These are phyloP conservation scores for Cochlearia excelsa DNA, from an alignment of 345 rosid genomes.

Conservation along the genomic window DNA sequence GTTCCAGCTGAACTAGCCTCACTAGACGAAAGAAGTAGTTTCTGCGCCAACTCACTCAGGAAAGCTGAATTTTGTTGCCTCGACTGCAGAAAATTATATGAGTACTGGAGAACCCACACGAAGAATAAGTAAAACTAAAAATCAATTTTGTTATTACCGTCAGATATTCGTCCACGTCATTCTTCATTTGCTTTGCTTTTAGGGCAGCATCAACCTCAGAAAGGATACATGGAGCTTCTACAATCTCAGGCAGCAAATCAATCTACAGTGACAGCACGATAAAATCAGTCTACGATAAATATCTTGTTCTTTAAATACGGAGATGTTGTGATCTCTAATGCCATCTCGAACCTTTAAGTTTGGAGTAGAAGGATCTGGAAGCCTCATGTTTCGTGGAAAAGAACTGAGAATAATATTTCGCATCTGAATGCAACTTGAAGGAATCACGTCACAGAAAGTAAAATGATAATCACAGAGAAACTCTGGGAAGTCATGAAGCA, in stretches of 20 bases:
- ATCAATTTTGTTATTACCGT: constrained; percentile 46
- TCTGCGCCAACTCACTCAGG: constrained; percentile 78
- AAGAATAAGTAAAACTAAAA: neutral
- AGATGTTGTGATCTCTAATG: constrained; percentile 17
- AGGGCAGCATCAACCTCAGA: constrained; percentile 93
- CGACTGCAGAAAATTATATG: constrained; percentile 43
- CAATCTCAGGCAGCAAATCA: constrained; percentile 90
- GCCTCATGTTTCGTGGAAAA: constrained; percentile 94
- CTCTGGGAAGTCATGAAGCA: constrained; percentile 97
- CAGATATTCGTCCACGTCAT: constrained; percentile 90
- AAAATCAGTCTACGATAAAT: constrained; percentile 15
- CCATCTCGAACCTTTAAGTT: constrained; percentile 88
- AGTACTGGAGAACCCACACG: constrained; percentile 5
- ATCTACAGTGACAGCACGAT: constrained; percentile 49
- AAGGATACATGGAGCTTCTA: constrained; percentile 72
- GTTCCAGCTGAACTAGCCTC: constrained; percentile 91
- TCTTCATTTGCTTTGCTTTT: constrained; percentile 74
- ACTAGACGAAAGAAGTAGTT: constrained; percentile 61
- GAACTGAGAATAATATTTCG: constrained; percentile 94
- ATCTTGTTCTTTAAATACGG: neutral
- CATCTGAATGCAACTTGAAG: constrained; percentile 98
- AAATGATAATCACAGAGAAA: constrained; percentile 97
- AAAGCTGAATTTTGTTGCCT: constrained; percentile 72
- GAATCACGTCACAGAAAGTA: constrained; percentile 95
- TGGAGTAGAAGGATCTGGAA: constrained; percentile 97